phyloP scores from a whole-genome alignment of 2,329 filamentous ascomycete species.

The Botrytis squamosa region DNA sequence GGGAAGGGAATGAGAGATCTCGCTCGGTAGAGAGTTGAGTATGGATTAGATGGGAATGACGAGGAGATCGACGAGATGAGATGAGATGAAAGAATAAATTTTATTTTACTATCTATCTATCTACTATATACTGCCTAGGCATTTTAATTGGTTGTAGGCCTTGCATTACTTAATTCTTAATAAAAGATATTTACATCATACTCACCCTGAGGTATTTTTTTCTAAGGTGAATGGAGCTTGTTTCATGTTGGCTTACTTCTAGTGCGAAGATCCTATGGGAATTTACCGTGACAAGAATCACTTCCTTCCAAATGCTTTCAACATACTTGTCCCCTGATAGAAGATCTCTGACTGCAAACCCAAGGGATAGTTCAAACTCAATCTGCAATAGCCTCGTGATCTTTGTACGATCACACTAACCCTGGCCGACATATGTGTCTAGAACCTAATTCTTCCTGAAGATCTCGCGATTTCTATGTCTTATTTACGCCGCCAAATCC shows the following conservation, averaged over 20 bases:
- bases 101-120: conserved; percentile 10
- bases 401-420: background rate
- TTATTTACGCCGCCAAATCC: background rate
- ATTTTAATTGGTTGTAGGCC: background rate
- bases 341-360: background rate
- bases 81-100: conserved; percentile 16
- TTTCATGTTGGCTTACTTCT: background rate
- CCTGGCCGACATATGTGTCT: background rate
- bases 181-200: conserved; percentile 8
- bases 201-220: background rate
- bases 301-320: background rate
- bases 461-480: background rate
- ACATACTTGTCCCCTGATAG: background rate
- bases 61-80: conserved; percentile 11
- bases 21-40: background rate
- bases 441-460: background rate
- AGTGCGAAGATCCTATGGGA: no score
- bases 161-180: conserved; percentile 13
- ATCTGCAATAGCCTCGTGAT: background rate
- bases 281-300: background rate
- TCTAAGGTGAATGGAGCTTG: background rate
- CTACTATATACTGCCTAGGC: background rate
- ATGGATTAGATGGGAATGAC: conserved; percentile 7
- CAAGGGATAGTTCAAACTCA: background rate
- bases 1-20: conserved; percentile 2